phyloP scores from a whole-genome alignment of 257 asterid species.

The Penstemon davidsonii region DNA sequence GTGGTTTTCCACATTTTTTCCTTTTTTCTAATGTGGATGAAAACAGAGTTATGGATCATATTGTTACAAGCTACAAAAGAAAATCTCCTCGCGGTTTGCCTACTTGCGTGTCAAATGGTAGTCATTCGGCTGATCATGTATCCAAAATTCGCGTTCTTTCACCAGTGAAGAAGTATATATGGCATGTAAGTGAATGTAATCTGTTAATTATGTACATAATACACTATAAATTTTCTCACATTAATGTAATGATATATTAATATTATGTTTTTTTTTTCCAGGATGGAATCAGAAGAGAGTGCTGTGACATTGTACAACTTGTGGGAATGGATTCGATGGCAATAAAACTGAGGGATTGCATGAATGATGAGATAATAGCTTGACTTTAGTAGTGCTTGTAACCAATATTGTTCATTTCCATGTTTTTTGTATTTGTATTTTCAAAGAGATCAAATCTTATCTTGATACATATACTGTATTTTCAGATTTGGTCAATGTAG shows the following conservation, averaged over 20 bases:
- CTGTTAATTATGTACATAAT: too few species aligned
- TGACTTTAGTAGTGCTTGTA: not conserved
- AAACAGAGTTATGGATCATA: constrained; percentile 4
- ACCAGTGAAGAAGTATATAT: constrained; percentile 22
- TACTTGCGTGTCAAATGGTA: constrained; percentile 10
- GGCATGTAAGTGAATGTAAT: constrained; percentile 24
- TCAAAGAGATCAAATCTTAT: too few species aligned
- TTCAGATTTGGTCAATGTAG: too few species aligned
- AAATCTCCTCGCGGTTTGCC: constrained; percentile 5
- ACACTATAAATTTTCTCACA: too few species aligned
- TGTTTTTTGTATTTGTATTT: too few species aligned
- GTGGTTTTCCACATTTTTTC: constrained; percentile 32
- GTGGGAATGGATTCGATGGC: constrained; percentile 32
- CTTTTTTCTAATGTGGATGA: constrained; percentile 30
- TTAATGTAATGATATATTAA: not conserved
- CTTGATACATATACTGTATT: too few species aligned
- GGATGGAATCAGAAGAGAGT: constrained; percentile 41
- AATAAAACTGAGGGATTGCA: constrained; percentile 34
- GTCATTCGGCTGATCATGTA: constrained; percentile 26
- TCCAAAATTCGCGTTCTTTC: constrained; percentile 32
- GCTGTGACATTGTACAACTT: constrained; percentile 32
- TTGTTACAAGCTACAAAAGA: constrained; percentile 27
- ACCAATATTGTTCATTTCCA: too few species aligned
- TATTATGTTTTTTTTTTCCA: not conserved
- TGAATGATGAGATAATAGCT: constrained; percentile 26